Percentiles rank a stretch among this genome's conserved stretches.
These are phyloP conservation scores for Pulveroboletus ravenelii DNA, from an alignment of 768 basidiomycete genomes.

Conservation along the genomic window DNA sequence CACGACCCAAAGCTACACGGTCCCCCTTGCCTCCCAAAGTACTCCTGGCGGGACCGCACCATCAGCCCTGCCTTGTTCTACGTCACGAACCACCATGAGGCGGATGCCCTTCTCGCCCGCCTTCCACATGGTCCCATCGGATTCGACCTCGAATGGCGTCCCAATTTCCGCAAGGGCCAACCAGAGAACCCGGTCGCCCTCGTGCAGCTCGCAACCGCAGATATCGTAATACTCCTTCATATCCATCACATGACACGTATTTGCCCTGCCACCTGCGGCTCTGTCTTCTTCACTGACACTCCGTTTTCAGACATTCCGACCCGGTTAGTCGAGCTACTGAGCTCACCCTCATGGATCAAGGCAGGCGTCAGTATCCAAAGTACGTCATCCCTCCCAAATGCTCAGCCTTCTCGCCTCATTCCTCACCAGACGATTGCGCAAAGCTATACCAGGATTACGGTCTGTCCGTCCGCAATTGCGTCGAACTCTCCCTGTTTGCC, in stretches of 20 bases:
- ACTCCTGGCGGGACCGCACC: constrained; percentile 19
- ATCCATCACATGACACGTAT: constrained; percentile 53
- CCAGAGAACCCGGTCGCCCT: constrained; percentile 66
- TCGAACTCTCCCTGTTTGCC: constrained; percentile 69
- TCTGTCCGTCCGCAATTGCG: constrained; percentile 45
- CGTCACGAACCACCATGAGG: constrained; percentile 30
- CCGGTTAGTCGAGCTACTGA: constrained; percentile 48
- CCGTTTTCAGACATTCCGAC: constrained; percentile 49
- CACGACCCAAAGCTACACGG: neutral
- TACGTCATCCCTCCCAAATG: constrained; percentile 25
- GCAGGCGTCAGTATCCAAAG: constrained; percentile 71
- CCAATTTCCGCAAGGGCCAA: constrained; percentile 49
- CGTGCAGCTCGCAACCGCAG: constrained; percentile 60
- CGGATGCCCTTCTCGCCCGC: constrained; percentile 17
- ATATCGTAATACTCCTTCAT: constrained; percentile 60
- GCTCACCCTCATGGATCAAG: constrained; percentile 51
- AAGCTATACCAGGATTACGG: constrained; percentile 52
- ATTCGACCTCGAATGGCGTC: constrained; percentile 81
- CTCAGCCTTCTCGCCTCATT: too few relatives aligned
- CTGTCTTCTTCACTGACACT: constrained; percentile 3
- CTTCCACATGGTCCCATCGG: constrained; percentile 40
- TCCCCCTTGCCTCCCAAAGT: constrained; percentile 8
- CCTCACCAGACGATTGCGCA: constrained; percentile 56
- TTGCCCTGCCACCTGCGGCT: neutral
- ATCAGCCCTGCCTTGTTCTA: constrained; percentile 26